A percentile compares a stretch with the other conserved stretches of the same genome.
phyloP scores from a whole-genome alignment of 805 yeast genomes.

The Ogataea pini region DNA sequence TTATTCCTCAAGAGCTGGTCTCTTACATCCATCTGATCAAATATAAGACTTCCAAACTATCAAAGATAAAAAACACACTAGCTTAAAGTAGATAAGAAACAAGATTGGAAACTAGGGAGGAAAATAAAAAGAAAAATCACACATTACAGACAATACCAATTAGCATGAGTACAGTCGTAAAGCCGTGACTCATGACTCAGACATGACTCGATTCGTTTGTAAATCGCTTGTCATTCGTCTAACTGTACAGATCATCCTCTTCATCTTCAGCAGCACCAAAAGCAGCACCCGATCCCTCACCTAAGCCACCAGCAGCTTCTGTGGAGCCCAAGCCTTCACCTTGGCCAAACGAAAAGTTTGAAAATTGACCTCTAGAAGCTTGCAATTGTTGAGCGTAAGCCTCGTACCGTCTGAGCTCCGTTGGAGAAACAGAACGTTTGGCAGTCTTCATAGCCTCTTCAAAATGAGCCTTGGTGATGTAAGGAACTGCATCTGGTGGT shows the following conservation, averaged over 20 bases:
- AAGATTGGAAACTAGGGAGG: background rate
- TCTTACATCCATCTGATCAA: background rate
- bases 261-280: constrained; percentile 53
- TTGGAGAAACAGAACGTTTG: constrained; percentile 93
- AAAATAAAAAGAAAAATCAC: background rate
- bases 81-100: constrained; percentile 4
- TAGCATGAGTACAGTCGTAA: background rate
- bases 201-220: no score
- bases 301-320: constrained; percentile 35
- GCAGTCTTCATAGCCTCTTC: constrained; percentile 99
- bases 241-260: constrained; percentile 47
- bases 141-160: constrained; percentile 4
- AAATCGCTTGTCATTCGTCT: no score
- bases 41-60: background rate
- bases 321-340: constrained; percentile 35
- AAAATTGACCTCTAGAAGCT: constrained; percentile 92
- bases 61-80: background rate
- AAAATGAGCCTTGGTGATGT: constrained; percentile 87
- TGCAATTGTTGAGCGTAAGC: constrained; percentile 96
- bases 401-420: constrained; percentile 97
- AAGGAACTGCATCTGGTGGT: constrained; percentile 94
- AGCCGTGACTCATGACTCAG: no score
- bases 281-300: constrained; percentile 40
- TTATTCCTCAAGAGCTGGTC: constrained; percentile 2
- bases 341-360: constrained; percentile 83